Percentiles rank a stretch among this genome's conserved stretches.
phyloP scores from a whole-genome alignment of 768 basidiomycete species.

The Boletus subparvulus region DNA sequence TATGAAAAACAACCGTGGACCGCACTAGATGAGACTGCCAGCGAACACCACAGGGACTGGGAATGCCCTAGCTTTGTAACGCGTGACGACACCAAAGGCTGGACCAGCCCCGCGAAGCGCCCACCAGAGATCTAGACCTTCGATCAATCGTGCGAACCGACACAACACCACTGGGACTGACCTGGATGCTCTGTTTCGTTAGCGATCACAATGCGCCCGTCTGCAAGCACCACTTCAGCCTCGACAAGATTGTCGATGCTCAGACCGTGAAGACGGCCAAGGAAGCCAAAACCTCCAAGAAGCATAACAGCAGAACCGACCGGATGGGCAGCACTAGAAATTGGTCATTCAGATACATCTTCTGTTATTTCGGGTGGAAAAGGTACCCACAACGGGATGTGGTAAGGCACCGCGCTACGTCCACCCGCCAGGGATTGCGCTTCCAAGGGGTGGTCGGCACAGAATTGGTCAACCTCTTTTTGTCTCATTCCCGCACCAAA shows the following conservation, averaged over 20 bases:
- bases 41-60: slow-evolving; percentile 90
- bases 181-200: slow-evolving; percentile 73
- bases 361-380: slow-evolving; percentile 4
- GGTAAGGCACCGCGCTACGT: slow-evolving; percentile 66
- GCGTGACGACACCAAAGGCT: slow-evolving; percentile 78
- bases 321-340: slow-evolving; percentile 71
- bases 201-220: slow-evolving; percentile 80
- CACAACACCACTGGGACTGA: slow-evolving; percentile 26
- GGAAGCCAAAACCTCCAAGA: slow-evolving; percentile 86
- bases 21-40: slow-evolving; percentile 89
- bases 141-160: neutral
- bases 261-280: slow-evolving; percentile 79
- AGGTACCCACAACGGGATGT: slow-evolving; percentile 68
- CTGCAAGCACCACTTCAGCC: slow-evolving; percentile 88
- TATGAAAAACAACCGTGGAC: slow-evolving; percentile 10
- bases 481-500: slow-evolving; percentile 86
- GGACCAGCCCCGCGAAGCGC: slow-evolving; percentile 83
- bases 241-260: slow-evolving; percentile 91
- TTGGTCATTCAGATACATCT: slow-evolving; percentile 3
- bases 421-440: slow-evolving; percentile 52
- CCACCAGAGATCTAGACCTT: slow-evolving; percentile 76
- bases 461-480: slow-evolving; percentile 79
- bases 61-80: slow-evolving; percentile 88
- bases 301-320: slow-evolving; percentile 79
- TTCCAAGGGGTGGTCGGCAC: slow-evolving; percentile 64